Evolutionary conservation across 2,329 filamentous ascomycete species (phyloP), one percentile per base, ranked within the genome.

Genomic region (Madurella fahalii): DNA sequence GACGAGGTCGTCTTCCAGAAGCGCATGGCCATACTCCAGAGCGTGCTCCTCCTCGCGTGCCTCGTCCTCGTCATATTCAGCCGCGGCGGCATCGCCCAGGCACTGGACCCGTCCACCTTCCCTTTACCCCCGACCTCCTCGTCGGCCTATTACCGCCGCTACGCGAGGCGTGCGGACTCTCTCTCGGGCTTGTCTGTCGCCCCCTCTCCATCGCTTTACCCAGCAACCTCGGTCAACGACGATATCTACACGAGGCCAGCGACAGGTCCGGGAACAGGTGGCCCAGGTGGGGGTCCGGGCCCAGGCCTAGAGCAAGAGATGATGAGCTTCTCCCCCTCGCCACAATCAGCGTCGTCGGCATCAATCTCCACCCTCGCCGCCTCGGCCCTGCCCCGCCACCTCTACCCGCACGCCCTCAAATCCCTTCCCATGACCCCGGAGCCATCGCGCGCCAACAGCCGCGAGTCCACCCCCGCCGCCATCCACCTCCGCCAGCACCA

Each of bases 11-110:
- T 86, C 37, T 87, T 87, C 62, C 85, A 87, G 71, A 96, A 96
- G 72, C 83, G 93, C 57, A 95, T 97, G 84, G 89, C 89, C 4
- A 94, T 97, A 54, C 82, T 96, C 34, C 94, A 97, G 70, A 91
- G 89, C 44, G 83, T 95, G 5, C 79, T 99, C 9, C 81, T 97
- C 5, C 81, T 97, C 0, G 84, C 93, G 44, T 96, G 91, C 63
- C 82, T 99, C 9, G 85, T 89, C 0, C 79, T 99, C 1, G 89
- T 96, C 18, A 85, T 97, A 39, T 96, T 97, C 68, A 84, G 81
- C 12, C 74, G 82, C 20, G 77, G 79, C 15, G 71, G 77, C 4
- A 70, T 72, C 16, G 63, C 65, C 40, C 34, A 37, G 34, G 42
- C 42, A 15, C 25, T 47, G 37, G 44, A 52, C 44, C 18, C 16